Evolutionary conservation across 768 basidiomycete genomes (phyloP).

Genomic region (Hericium erinaceus): DNA sequence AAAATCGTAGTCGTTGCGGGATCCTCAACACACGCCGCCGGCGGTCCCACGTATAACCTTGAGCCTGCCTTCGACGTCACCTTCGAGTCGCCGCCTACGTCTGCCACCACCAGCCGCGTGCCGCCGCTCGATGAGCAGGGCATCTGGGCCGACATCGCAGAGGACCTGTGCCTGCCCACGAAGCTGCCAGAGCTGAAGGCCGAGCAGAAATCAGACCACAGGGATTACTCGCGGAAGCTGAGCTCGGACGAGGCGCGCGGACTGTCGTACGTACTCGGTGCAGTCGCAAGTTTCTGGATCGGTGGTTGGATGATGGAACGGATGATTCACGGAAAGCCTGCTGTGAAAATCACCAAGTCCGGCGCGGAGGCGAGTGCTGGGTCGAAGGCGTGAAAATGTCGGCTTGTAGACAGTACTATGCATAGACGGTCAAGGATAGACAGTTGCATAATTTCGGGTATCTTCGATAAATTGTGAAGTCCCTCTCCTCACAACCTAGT

Average conservation of each 20-base stretch:
- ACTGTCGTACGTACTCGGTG: constrained; percentile 37
- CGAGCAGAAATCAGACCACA: neutral
- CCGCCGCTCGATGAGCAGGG: constrained; percentile 6
- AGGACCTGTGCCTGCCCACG: constrained; percentile 28
- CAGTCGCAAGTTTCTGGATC: constrained; percentile 40
- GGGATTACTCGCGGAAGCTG: constrained; percentile 22
- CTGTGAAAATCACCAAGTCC: neutral
- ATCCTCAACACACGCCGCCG: constrained; percentile 35
- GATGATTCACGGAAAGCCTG: constrained; percentile 14
- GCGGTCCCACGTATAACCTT: constrained; percentile 36
- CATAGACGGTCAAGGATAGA: constrained; percentile 6
- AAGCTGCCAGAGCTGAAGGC: neutral
- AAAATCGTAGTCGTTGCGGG: constrained; percentile 45
- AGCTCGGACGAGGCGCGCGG: constrained; percentile 39
- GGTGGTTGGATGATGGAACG: constrained; percentile 24
- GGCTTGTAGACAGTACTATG: neutral
- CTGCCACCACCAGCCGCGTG: neutral
- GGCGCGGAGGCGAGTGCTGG: neutral
- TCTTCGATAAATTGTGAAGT: neutral
- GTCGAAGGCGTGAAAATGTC: neutral
- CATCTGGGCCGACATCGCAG: constrained; percentile 27
- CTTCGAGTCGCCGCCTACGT: constrained; percentile 10
- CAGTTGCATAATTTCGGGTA: neutral
- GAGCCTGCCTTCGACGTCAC: constrained; percentile 17
- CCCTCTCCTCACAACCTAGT: neutral